Conservation (phyloP, 2,329 filamentous ascomycete genomes). For the Ophiostoma tasmaniense region DNA sequence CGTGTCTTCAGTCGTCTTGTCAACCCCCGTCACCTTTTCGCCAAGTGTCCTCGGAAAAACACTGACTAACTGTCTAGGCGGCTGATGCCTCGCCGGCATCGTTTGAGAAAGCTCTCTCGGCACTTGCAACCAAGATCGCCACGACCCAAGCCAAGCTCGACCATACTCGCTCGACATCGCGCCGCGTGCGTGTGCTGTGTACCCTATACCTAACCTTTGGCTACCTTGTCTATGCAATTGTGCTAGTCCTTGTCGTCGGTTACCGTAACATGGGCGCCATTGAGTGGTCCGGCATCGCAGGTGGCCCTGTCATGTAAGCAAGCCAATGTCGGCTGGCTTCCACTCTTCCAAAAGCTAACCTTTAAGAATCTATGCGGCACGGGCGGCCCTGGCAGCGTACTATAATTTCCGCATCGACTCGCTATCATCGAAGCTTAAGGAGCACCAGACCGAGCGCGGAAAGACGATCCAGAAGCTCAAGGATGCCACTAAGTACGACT, state of each 20-base stretch:
- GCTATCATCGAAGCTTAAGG: slow-evolving; percentile 60
- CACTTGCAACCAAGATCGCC: slow-evolving; percentile 74
- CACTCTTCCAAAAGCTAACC: background rate
- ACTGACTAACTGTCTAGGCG: slow-evolving; percentile 42
- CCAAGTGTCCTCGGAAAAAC: background rate
- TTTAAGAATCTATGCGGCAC: slow-evolving; percentile 67
- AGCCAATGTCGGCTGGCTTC: background rate
- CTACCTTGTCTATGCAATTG: slow-evolving; percentile 78
- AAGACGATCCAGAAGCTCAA: slow-evolving; percentile 92
- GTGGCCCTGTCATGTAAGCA: slow-evolving; percentile 66
- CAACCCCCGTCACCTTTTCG: background rate
- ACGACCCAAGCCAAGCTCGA: slow-evolving; percentile 67
- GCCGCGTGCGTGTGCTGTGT: slow-evolving; percentile 75
- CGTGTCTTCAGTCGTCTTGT: background rate
- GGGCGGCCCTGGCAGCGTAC: slow-evolving; percentile 56
- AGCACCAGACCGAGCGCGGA: slow-evolving; percentile 67
- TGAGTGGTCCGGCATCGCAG: slow-evolving; percentile 72
- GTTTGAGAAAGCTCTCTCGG: slow-evolving; percentile 84
- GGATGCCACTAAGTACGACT: slow-evolving; percentile 90
- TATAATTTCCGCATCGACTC: slow-evolving; percentile 75
- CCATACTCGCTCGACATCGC: slow-evolving; percentile 58
- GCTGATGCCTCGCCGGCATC: slow-evolving; percentile 75
- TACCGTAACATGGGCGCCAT: slow-evolving; percentile 65
- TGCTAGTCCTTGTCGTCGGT: slow-evolving; percentile 77
- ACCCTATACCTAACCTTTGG: slow-evolving; percentile 85